These are phyloP conservation scores for Ophiosphaerella korrae DNA, from an alignment of 2,329 filamentous ascomycete species.

Conservation along the genomic window DNA sequence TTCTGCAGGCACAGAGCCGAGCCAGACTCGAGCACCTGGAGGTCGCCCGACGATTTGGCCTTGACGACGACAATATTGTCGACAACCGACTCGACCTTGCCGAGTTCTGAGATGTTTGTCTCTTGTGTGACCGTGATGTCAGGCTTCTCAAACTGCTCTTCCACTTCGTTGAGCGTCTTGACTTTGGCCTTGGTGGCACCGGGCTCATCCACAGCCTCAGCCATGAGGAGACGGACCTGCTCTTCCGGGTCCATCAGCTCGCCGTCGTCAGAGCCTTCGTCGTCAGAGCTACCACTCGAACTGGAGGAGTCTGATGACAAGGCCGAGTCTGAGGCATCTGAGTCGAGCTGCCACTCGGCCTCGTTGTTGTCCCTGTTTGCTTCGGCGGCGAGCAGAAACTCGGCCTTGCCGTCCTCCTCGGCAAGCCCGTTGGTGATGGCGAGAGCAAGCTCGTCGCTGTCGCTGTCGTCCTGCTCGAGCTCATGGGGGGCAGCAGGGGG, in stretches of 20 bases:
- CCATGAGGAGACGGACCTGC: slow-evolving; percentile 84
- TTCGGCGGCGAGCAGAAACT: slow-evolving; percentile 52
- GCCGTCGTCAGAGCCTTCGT: slow-evolving; percentile 66
- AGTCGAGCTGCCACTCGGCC: slow-evolving; percentile 80
- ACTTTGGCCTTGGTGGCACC: slow-evolving; percentile 67
- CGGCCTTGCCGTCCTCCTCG: slow-evolving; percentile 39
- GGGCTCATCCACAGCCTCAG: slow-evolving; percentile 78
- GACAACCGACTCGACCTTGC: slow-evolving; percentile 75
- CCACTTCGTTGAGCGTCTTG: slow-evolving; percentile 82
- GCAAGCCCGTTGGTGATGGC: slow-evolving; percentile 11
- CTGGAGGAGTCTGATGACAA: slow-evolving; percentile 51
- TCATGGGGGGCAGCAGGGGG: slow-evolving; percentile 1
- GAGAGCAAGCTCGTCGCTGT: slow-evolving; percentile 11
- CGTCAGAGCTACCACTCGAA: slow-evolving; percentile 57
- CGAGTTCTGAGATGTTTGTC: slow-evolving; percentile 77
- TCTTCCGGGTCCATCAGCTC: slow-evolving; percentile 79
- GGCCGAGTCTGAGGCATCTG: slow-evolving; percentile 65
- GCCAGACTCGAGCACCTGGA: slow-evolving; percentile 81
- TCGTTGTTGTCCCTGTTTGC: slow-evolving; percentile 57
- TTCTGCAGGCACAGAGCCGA: slow-evolving; percentile 82
- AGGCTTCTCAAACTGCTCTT: slow-evolving; percentile 63
- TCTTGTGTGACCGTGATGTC: slow-evolving; percentile 77
- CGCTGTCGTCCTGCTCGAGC: slow-evolving; percentile 11
- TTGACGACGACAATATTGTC: slow-evolving; percentile 80
- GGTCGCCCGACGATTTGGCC: slow-evolving; percentile 78